These are phyloP conservation scores for Paspalum vaginatum DNA, from an alignment of 176 grass and related monocot genomes.

Conservation along the genomic window DNA sequence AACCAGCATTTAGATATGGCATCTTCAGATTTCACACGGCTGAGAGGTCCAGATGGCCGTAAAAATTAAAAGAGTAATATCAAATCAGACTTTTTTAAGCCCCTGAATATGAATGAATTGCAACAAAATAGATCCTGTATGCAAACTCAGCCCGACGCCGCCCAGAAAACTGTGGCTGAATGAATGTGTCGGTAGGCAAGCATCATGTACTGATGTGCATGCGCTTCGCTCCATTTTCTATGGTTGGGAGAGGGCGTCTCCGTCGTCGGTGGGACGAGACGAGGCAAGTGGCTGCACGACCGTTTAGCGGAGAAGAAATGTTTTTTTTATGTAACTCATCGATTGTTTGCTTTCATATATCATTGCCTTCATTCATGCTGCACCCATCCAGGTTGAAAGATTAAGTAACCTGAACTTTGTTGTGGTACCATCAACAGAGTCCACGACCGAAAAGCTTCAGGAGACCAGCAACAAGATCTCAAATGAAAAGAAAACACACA, in stretches of 20 bases:
- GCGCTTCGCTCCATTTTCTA: background rate
- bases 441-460: background rate
- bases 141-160: background rate
- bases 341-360: conserved; percentile 2
- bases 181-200: conserved; percentile 18
- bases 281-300: too few relatives aligned
- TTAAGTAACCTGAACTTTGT: background rate
- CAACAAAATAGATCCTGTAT: too few relatives aligned
- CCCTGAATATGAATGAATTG: background rate
- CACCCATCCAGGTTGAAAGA: background rate
- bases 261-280: conserved; percentile 27
- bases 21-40: background rate
- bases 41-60: background rate
- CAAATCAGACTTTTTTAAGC: background rate
- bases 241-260: background rate
- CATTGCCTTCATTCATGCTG: background rate
- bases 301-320: background rate
- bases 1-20: background rate
- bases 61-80: background rate
- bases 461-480: background rate
- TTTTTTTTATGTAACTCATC: background rate
- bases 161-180: background rate
- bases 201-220: background rate
- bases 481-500: background rate
- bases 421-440: background rate